phyloP scores from a whole-genome alignment of 805 yeast genomes.

The Yarrowia sp. region DNA sequence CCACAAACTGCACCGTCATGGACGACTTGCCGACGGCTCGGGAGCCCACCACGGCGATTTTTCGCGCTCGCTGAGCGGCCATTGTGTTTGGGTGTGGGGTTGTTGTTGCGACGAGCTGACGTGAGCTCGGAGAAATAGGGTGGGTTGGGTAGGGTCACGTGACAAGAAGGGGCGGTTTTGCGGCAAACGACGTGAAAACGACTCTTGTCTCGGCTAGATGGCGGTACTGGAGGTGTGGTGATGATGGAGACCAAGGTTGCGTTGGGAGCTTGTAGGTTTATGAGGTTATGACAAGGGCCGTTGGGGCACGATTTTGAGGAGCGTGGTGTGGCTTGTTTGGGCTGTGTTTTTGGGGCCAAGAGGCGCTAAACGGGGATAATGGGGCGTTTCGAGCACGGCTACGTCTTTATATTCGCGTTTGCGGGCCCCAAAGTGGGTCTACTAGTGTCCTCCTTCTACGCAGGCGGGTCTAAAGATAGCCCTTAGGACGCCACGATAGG shows the following conservation, averaged over 20 bases:
- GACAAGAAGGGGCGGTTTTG: background rate
- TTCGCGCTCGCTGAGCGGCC: constrained; percentile 46
- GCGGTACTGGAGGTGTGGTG: constrained; percentile 1
- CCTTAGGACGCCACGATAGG: constrained; percentile 6
- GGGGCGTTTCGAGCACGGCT: background rate
- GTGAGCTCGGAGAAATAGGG: no score
- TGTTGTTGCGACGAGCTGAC: no score
- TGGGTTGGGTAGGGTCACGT: background rate
- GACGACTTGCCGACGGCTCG: constrained; percentile 88
- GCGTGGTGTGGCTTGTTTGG: background rate
- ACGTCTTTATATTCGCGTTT: no score
- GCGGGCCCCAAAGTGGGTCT: no score
- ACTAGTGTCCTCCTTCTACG: no score
- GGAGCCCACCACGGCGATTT: constrained; percentile 83
- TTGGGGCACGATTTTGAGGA: background rate
- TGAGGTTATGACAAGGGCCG: constrained; percentile 15
- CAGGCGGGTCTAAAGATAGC: constrained; percentile 17
- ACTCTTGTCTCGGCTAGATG: no score
- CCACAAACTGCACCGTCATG: constrained; percentile 78
- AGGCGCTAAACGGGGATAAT: background rate
- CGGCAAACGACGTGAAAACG: background rate
- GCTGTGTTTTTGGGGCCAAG: background rate
- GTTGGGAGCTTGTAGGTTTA: constrained; percentile 17
- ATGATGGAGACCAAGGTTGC: constrained; percentile 20
- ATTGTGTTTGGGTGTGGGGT: constrained; percentile 2